Evolutionary conservation across 371 early-diverging fungal genomes (phyloP).

Genomic region (Choanephora cucurbitarum): DNA sequence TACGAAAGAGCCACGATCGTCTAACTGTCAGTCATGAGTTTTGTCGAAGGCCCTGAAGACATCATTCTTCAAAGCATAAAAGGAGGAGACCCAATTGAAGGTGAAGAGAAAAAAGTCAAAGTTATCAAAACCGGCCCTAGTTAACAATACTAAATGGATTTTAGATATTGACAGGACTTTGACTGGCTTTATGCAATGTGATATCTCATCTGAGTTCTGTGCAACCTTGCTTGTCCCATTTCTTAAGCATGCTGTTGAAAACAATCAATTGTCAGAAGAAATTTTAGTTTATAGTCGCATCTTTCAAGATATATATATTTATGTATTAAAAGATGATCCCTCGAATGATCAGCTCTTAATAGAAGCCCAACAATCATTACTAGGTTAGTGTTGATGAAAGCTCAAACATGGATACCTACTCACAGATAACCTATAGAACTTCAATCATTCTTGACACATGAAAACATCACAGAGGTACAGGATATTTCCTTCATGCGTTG

Average conservation of each 20-base stretch:
- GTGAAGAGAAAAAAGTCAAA: background rate
- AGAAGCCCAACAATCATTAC: background rate
- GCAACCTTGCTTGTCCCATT: slow-evolving; percentile 1
- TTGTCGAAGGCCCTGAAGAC: background rate
- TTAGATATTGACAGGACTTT: slow-evolving; percentile 1
- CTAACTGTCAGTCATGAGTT: background rate
- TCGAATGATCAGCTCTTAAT: background rate
- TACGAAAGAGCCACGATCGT: too few species aligned
- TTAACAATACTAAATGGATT: background rate
- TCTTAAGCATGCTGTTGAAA: background rate
- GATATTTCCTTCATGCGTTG: too few species aligned
- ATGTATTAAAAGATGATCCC: background rate
- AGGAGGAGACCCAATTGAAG: background rate
- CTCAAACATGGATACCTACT: background rate
- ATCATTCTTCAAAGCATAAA: background rate
- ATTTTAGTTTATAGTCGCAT: background rate
- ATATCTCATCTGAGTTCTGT: background rate
- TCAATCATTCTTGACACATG: too few species aligned
- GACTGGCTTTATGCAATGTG: background rate
- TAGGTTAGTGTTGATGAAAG: background rate
- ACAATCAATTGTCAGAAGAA: background rate
- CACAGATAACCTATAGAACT: background rate
- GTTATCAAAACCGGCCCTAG: background rate
- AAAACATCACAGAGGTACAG: background rate
- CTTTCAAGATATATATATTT: background rate